Evolutionary conservation across 257 asterid genomes (phyloP).

Genomic region (Penstemon eatonii): DNA sequence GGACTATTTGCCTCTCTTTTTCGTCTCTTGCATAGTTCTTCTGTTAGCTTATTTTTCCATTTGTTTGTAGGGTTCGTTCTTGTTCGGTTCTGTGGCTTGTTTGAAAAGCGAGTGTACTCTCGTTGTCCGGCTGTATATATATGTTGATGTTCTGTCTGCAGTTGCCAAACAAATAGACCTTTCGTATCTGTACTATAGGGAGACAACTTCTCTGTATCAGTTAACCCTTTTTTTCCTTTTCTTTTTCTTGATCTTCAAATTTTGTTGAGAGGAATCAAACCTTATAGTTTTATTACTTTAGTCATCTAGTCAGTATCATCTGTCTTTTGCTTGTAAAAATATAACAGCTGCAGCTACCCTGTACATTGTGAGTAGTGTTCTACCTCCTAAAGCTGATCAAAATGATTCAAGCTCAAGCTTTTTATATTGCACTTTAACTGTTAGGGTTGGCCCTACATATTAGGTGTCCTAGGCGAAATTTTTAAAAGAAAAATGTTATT

Average conservation of each 20-base stretch:
- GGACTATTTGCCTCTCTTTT: background rate
- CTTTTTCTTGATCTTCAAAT: conserved; percentile 19
- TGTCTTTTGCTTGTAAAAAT: too few relatives aligned
- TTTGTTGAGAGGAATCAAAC: conserved; percentile 31
- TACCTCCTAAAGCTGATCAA: too few relatives aligned
- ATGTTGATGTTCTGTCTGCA: conserved; percentile 26
- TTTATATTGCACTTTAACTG: too few relatives aligned
- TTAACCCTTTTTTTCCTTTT: conserved; percentile 17
- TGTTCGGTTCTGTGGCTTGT: conserved; percentile 26
- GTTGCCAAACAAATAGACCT: conserved; percentile 29
- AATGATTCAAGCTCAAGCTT: too few relatives aligned
- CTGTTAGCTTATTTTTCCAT: conserved; percentile 21
- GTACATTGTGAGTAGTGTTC: background rate
- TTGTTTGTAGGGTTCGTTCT: conserved; percentile 27
- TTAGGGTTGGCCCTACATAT: too few relatives aligned
- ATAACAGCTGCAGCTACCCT: too few relatives aligned
- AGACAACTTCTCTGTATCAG: conserved; percentile 13
- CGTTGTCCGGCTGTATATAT: conserved; percentile 34
- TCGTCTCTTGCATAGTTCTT: background rate
- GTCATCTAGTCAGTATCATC: background rate
- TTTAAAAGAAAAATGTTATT: too few relatives aligned
- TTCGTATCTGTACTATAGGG: conserved; percentile 25
- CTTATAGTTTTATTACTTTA: conserved; percentile 24
- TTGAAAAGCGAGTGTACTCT: conserved; percentile 19
- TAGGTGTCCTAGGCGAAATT: too few relatives aligned